Evolutionary conservation across 2,329 filamentous ascomycete species (phyloP).

Genomic region (Helotiales sp.): DNA sequence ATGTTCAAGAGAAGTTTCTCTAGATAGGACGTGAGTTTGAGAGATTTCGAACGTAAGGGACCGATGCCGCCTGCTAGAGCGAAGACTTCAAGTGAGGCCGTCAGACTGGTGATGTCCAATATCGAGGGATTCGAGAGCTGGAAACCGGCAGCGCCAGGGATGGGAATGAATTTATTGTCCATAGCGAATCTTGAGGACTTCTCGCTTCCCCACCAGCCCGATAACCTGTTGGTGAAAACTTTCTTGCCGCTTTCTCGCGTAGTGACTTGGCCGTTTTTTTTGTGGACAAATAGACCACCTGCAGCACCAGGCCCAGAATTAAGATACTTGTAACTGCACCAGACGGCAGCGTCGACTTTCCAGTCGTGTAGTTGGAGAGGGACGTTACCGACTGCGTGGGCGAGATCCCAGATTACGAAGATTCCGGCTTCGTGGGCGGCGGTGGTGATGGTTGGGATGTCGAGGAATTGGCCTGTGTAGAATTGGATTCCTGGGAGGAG

Average conservation of each 20-base stretch:
- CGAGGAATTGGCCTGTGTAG: slow-evolving; percentile 79
- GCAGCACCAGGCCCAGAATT: slow-evolving; percentile 78
- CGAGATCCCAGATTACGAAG: slow-evolving; percentile 78
- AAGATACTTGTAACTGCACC: slow-evolving; percentile 86
- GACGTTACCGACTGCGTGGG: slow-evolving; percentile 79
- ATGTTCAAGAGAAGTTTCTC: slow-evolving; percentile 59
- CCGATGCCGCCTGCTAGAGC: slow-evolving; percentile 64
- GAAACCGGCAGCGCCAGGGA: slow-evolving; percentile 74
- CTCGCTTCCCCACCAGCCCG: slow-evolving; percentile 84
- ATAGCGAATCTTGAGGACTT: slow-evolving; percentile 74
- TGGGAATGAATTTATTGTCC: slow-evolving; percentile 75
- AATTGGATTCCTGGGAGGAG: slow-evolving; percentile 80
- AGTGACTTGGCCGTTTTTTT: slow-evolving; percentile 46
- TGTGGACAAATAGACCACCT: slow-evolving; percentile 75
- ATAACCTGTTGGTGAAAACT: slow-evolving; percentile 59
- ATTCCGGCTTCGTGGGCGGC: slow-evolving; percentile 71
- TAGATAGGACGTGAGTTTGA: slow-evolving; percentile 70
- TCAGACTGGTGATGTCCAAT: slow-evolving; percentile 72
- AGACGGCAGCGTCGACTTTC: slow-evolving; percentile 78
- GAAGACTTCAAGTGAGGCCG: slow-evolving; percentile 74
- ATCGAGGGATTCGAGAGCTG: slow-evolving; percentile 78
- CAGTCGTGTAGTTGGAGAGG: slow-evolving; percentile 74
- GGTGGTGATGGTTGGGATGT: slow-evolving; percentile 73
- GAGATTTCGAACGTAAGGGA: slow-evolving; percentile 66
- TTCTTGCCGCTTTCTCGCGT: slow-evolving; percentile 34